A percentile compares a stretch with the other conserved stretches of the same genome.
Evolutionary conservation across 1,284 basidiomycete species (phyloP).

Genomic region (Ustilago hordei): DNA sequence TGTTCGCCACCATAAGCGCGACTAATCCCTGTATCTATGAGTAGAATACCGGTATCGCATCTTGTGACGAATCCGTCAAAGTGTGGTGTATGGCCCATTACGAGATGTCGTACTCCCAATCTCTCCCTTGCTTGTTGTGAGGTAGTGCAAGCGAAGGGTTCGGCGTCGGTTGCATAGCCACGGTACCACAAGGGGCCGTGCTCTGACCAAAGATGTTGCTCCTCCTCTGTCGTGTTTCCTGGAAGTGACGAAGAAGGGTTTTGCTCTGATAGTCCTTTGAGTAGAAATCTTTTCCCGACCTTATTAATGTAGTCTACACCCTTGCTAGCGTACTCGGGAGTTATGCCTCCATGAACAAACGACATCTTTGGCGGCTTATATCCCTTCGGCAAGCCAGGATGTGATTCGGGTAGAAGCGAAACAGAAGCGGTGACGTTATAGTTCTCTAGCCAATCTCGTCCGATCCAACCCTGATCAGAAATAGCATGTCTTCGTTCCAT

Average conservation of each 20-base stretch:
- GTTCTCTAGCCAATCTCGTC: constrained; percentile 55
- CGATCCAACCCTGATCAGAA: constrained; percentile 70
- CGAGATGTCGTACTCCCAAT: constrained; percentile 42
- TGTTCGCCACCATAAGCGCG: constrained; percentile 65
- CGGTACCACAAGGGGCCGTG: constrained; percentile 67
- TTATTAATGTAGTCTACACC: constrained; percentile 58
- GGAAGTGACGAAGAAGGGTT: constrained; percentile 33
- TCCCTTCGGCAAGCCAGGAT: constrained; percentile 9
- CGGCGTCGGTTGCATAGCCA: constrained; percentile 59
- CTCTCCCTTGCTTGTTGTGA: constrained; percentile 20
- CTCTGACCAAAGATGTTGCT: constrained; percentile 50
- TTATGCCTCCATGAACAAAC: constrained; percentile 68
- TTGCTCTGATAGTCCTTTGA: constrained; percentile 44
- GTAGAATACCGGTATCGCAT: constrained; percentile 50
- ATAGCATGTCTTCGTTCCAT: constrained; percentile 52
- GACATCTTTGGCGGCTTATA: constrained; percentile 33
- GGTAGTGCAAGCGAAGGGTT: constrained; percentile 37
- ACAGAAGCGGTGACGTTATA: constrained; percentile 60
- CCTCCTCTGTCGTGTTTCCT: constrained; percentile 39
- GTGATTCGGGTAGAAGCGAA: constrained; percentile 33
- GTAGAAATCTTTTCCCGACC: constrained; percentile 50
- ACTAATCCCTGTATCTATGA: constrained; percentile 68
- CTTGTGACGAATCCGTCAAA: constrained; percentile 61
- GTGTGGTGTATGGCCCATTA: constrained; percentile 67
- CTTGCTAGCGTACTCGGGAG: constrained; percentile 48